A percentile compares a stretch with the other conserved stretches of the same genome.
phyloP scores from a whole-genome alignment of 163 green algal species.

The Chloromonas sp. region DNA sequence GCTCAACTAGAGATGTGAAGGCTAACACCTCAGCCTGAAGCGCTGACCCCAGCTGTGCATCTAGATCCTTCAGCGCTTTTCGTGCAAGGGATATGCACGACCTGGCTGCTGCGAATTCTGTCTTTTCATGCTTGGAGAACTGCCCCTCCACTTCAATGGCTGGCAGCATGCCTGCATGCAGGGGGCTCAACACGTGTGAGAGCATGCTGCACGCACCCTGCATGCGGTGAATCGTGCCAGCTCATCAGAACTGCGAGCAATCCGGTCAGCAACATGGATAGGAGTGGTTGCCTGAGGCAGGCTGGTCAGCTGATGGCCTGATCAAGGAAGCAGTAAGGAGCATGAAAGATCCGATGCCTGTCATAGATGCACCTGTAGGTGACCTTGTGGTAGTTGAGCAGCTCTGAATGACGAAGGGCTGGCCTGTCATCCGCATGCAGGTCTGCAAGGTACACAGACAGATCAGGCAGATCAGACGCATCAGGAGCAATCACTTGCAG shows the following conservation, averaged over 20 bases:
- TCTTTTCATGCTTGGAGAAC: constrained; percentile 10
- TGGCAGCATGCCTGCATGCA: constrained; percentile 28
- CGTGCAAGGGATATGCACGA: constrained; percentile 18
- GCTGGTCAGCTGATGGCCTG: no score
- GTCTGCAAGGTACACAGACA: constrained; percentile 18
- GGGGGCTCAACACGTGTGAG: no score
- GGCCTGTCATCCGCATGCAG: constrained; percentile 21
- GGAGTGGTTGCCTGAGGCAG: no score
- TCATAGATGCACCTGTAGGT: constrained; percentile 17
- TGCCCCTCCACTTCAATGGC: constrained; percentile 27
- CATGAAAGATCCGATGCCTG: no score
- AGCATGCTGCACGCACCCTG: no score
- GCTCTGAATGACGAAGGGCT: constrained; percentile 10
- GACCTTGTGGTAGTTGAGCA: constrained; percentile 25
- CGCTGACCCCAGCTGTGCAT: constrained; percentile 18
- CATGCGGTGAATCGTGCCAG: no score
- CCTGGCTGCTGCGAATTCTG: constrained; percentile 28
- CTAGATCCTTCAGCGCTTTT: constrained; percentile 28
- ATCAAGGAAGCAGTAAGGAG: no score
- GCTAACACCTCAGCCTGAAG: constrained; percentile 36
- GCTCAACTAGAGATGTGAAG: constrained; percentile 26
- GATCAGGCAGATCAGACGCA: no score
- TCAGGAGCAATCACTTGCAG: not conserved
- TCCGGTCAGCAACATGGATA: no score
- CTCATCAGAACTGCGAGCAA: no score